Conservation (phyloP, 2,329 filamentous ascomycete species). For the Hymenoscyphus salicellus region DNA sequence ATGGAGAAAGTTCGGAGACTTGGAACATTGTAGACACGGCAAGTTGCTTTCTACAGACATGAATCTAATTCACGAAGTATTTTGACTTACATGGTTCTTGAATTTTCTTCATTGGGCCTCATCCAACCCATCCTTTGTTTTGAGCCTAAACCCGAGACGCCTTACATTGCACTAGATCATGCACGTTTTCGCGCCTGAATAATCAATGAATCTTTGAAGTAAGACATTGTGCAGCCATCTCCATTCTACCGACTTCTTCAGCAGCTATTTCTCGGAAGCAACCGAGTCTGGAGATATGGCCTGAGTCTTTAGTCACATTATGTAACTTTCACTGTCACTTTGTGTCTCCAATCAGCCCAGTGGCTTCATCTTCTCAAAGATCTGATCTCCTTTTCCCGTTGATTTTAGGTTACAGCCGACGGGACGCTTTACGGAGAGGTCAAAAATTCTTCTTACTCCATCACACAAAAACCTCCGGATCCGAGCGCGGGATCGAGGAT, state of each 20-base stretch:
- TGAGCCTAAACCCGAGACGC: constrained; percentile 1
- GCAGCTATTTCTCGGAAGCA: constrained; percentile 6
- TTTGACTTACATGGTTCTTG: neutral
- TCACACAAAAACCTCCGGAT: neutral
- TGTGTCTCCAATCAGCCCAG: neutral
- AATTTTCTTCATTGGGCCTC: neutral
- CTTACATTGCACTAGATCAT: constrained; percentile 1
- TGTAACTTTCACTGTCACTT: neutral
- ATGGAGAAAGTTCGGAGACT: constrained; percentile 10
- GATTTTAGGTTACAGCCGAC: constrained; percentile 7
- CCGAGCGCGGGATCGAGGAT: neutral
- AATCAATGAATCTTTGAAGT: constrained; percentile 1
- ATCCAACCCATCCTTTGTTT: constrained; percentile 3
- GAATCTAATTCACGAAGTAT: constrained; percentile 4
- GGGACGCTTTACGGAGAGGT: neutral
- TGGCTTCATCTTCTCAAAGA: neutral
- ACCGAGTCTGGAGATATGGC: neutral
- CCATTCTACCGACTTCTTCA: neutral
- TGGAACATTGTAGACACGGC: constrained; percentile 9
- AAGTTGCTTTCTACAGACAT: constrained; percentile 7
- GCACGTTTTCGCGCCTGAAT: neutral
- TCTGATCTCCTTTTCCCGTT: neutral
- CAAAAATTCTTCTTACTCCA: neutral
- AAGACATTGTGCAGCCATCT: constrained; percentile 14
- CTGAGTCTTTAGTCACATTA: neutral